Evolutionary conservation across 495 filamentous ascomycete genomes (phyloP), one percentile per base, ranked within the genome.

Genomic region (Neurospora sp.): DNA sequence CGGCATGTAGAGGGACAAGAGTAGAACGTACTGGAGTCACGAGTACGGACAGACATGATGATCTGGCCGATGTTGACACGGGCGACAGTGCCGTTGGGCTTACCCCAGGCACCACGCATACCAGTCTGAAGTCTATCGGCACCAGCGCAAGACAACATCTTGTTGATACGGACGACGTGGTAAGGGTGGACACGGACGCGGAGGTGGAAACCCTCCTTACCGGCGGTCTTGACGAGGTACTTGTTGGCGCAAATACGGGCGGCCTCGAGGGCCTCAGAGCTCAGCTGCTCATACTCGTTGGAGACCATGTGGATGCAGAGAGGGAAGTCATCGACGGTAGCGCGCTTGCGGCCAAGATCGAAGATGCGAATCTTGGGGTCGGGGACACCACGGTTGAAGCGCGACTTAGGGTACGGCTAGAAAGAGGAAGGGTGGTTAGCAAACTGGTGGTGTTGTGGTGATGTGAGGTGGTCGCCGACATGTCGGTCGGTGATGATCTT

Each of bases 81-180:
- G 82, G 96, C 96, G 78, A 99, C 96, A 76, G 89, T 90, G 81
- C 95, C 96, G 88, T 98, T 94, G 84, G 96, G 95, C 90, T 99
- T 99, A 83, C 96, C 96, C 89, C 93, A 99, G 76, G 96, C 96
- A 90, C 96, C 96, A 91, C 96, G 96, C 96, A 99, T 99, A 86
- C 96, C 96, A 75, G 96, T 98, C 85, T 99, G 96, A 81, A 99
- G 90, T 89, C 96, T 91, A 98, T 99, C 96, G 90, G 96, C 96
- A 86, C 96, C 96, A 79, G 96, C 96, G 84, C 96, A 98, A 76
- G 95, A 98, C 91, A 99, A 93, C 96, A 99, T 98, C 90, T 99
- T 99, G 93, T 99, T 99, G 93, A 99, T 99, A 85, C 96, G 96
- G 88, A 98, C 89, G 85, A 98, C 95, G 88, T 99, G 96, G 94